Percentiles rank a stretch among this genome's conserved stretches.
Conservation (phyloP, 345 rosid species). For the Moringa oleifera region DNA sequence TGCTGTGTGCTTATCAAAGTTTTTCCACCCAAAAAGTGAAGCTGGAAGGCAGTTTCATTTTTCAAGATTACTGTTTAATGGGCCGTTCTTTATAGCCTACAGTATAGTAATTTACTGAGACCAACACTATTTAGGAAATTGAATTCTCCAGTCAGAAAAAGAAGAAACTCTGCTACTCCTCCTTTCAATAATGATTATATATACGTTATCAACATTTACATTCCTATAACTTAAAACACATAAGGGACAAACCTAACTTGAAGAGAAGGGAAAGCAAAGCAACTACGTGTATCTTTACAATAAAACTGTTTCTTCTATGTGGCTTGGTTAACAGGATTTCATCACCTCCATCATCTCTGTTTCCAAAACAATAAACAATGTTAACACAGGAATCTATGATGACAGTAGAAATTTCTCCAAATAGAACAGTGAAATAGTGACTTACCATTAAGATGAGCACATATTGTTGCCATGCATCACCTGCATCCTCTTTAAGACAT, state of each 20-base stretch:
- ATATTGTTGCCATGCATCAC: background rate
- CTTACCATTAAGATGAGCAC: slow-evolving; percentile 11
- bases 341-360: slow-evolving; percentile 11
- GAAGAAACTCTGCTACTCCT: background rate
- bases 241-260: background rate
- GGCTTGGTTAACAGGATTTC: background rate
- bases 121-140: too few relatives aligned
- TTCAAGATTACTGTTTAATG: too few relatives aligned
- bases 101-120: too few relatives aligned
- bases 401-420: background rate
- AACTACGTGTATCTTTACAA: slow-evolving; percentile 20
- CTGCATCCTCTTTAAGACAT: background rate
- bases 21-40: too few relatives aligned
- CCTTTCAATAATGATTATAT: background rate
- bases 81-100: too few relatives aligned
- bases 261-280: background rate
- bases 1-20: too few relatives aligned
- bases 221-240: slow-evolving; percentile 22
- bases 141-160: too few relatives aligned
- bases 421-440: background rate
- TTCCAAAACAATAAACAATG: slow-evolving; percentile 3
- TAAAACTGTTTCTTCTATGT: slow-evolving; percentile 8
- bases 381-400: background rate
- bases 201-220: slow-evolving; percentile 18
- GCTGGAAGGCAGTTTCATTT: too few relatives aligned